Conservation (phyloP, 108 stramenopile genomes). For the Seminavis robusta region DNA sequence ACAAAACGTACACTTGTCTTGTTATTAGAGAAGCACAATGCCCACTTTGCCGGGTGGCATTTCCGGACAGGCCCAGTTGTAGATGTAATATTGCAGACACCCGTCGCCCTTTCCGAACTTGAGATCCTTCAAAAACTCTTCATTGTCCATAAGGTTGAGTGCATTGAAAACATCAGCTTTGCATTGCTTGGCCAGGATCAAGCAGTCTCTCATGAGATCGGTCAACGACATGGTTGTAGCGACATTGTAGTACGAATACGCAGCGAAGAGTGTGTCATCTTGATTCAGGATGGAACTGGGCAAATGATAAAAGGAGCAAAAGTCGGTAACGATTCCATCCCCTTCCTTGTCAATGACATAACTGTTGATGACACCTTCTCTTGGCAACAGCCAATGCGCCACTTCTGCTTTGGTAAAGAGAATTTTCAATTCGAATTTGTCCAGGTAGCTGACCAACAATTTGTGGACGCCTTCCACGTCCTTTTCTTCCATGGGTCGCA, state of each 20-base stretch:
- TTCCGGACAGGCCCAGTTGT: conserved; percentile 93
- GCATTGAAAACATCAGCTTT: conserved; percentile 98
- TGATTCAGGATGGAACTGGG: conserved; percentile 86
- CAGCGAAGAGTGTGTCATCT: conserved; percentile 86
- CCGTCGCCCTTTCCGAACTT: conserved; percentile 99
- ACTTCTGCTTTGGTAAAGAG: conserved; percentile 87
- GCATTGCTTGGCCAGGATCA: conserved; percentile 74
- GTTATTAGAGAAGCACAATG: conserved; percentile 88
- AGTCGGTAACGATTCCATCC: conserved; percentile 71
- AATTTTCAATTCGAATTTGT: conserved; percentile 79
- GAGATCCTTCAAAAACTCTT: conserved; percentile 79
- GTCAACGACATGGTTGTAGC: conserved; percentile 78
- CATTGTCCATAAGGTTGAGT: conserved; percentile 97
- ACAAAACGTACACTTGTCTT: background rate
- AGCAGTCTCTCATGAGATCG: conserved; percentile 92
- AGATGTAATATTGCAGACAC: conserved; percentile 97
- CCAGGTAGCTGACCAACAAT: conserved; percentile 75
- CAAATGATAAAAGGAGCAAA: conserved; percentile 94
- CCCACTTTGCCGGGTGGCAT: conserved; percentile 89
- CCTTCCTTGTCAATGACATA: conserved; percentile 72
- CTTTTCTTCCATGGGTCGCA: conserved; percentile 69
- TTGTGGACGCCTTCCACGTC: conserved; percentile 82
- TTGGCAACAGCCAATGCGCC: conserved; percentile 94
- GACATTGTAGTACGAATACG: conserved; percentile 98
- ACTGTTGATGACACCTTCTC: conserved; percentile 85